These are phyloP conservation scores for Chaetoceros tenuissimus DNA, from an alignment of 108 stramenopile species.

Conservation along the genomic window DNA sequence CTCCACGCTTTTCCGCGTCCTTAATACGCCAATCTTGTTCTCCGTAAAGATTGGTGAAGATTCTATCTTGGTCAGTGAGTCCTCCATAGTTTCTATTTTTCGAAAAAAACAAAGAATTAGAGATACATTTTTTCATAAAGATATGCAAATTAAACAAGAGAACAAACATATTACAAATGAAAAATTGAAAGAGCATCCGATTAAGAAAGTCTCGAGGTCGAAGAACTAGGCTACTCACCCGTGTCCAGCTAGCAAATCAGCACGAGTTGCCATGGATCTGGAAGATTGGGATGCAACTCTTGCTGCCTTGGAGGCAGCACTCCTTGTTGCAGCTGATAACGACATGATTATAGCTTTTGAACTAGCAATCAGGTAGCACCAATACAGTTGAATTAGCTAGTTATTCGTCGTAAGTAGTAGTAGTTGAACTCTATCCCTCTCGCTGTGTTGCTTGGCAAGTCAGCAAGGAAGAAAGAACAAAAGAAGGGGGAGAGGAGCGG, in stretches of 20 bases:
- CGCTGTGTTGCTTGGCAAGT: too few species aligned
- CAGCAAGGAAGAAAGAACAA: too few species aligned
- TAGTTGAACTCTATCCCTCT: too few species aligned
- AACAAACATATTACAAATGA: not conserved
- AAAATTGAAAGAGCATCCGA: constrained; percentile 1
- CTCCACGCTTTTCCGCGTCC: constrained; percentile 92
- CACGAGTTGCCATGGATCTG: constrained; percentile 6
- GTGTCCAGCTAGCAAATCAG: constrained; percentile 28
- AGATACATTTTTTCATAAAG: not conserved
- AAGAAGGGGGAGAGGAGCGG: too few species aligned
- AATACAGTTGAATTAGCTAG: too few species aligned
- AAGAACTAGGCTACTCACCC: constrained; percentile 18
- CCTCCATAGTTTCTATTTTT: constrained; percentile 68
- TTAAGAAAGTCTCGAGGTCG: too few species aligned
- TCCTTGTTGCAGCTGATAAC: not conserved
- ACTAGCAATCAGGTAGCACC: too few species aligned
- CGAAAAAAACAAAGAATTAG: not conserved
- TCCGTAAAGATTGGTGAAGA: constrained; percentile 99
- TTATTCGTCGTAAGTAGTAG: too few species aligned
- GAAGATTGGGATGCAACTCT: constrained; percentile 64
- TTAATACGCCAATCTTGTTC: constrained; percentile 98
- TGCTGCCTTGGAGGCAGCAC: not conserved
- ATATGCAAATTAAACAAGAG: not conserved
- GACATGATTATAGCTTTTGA: too few species aligned
- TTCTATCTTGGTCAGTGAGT: constrained; percentile 97